Base-by-base conservation (phyloP, 1,139 yeast species). In the Eremothecium gossypii region DNA sequence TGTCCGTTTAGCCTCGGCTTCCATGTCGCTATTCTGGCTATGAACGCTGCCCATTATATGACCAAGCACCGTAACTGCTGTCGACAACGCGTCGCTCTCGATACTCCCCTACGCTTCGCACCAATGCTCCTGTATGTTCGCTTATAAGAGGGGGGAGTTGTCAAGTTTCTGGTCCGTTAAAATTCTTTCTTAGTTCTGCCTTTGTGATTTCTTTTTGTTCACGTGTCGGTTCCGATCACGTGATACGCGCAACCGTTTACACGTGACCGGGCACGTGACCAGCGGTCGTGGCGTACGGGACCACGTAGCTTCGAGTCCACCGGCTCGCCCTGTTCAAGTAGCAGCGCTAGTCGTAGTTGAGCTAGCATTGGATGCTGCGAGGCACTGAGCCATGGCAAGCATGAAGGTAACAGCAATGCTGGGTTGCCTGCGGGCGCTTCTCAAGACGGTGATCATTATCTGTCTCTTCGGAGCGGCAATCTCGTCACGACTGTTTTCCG, bases 391-490 rank as follows among this genome's bases (percentile, higher is more conserved):
- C 23, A 17, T 17, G 23, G 23, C 23, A 17, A 17, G 23, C 23
- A 17, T 17, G 23, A 17, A 17, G 23, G 23, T 17, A 17, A 17
- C 23, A 17, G 23, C 23, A 17, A 17, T 17, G 23, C 23, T 17
- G 23, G 31, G 35, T n/a, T 5, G 37, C 29, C n/a, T 23, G 11
- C 30, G n/a, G 29, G 29, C n/a, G 11, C 27, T 34, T 10, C n/a
- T 34, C 14, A 79, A 77, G 57, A 75, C 75, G 44, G 67, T 76
- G 45, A 83, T 83, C 51, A 74, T 85, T 58, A 67, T 80, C 45
- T 71, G 83, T 39, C 77, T 85, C 52, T 85, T 89, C 32, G 89
- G 85, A 20, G 97, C 97, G 2, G 95, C 97, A 33, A 74, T 91
- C 45, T 79, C 95, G 38, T 82, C 95, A 45, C 77, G 99, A 58